Base-by-base conservation (phyloP, 179 eudicot species). In the Drosera spatulata region DNA sequence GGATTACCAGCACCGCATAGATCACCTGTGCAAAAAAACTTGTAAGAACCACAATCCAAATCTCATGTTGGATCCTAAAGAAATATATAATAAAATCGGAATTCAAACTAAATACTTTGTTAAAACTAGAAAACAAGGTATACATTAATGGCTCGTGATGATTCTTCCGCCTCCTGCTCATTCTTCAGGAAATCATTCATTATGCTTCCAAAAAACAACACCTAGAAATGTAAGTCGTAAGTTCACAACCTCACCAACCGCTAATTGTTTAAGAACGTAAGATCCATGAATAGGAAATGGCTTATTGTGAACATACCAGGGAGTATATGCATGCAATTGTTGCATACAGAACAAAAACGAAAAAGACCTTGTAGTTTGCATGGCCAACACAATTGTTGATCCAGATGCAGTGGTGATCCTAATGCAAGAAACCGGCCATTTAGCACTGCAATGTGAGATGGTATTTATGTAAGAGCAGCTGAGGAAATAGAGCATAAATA, bases 321-420 rank as follows among this genome's bases (percentile, higher is more conserved):
- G 98, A 86, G 76, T 91, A 84, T 42, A 85, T 44, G 86, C 96
- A 88, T 33, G 95, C 85, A 39, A 79, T 65, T 60, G 86, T 85
- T 58, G 98, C 96, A 73, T 88, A 84, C 55, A 84, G 55, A 59
- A 91, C 83, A 47, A 88, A 91, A 57, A 88, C 64, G 65, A 91
- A 84, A 81, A 91, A 91, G 76, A 84, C 72, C 70, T 91, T 91
- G 64, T 91, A 91, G 79, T 91, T 91, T 53, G 87, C 84, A 64
- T 88, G 96, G 53, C 98, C 98, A 68, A 91, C 98, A 58, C 98
- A 91, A 58, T 86, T 88, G 66, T 91, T 84, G 85, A 91, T 83
- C 98, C 98, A 91, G 61, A 84, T 73, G 72, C 98, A 91, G 72
- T 91, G 98, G 69, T 91, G 98, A 69, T 91, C 98, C 98, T 91